Conservation (phyloP, 164 flowering plant species). For the Piper betle region DNA sequence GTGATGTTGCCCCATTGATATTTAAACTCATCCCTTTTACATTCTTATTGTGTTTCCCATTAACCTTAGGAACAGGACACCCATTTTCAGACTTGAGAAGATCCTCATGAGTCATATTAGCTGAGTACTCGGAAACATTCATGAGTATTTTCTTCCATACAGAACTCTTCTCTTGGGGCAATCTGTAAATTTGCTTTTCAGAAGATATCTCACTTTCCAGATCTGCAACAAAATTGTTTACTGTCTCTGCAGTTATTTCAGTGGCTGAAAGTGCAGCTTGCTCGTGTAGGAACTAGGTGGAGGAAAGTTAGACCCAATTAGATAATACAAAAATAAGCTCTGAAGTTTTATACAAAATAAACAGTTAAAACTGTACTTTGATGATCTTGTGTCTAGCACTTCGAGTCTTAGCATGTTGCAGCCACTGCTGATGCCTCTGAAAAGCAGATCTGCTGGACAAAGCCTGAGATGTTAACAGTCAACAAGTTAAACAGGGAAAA, state of each 20-base stretch:
- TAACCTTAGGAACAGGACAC: conserved; percentile 44
- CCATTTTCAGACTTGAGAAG: conserved; percentile 20
- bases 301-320: conserved; percentile 6
- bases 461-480: conserved; percentile 32
- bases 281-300: conserved; percentile 67
- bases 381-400: conserved; percentile 93
- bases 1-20: conserved; percentile 30
- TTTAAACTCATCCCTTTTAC: conserved; percentile 41
- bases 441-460: conserved; percentile 84
- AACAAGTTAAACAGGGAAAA: neutral
- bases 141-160: conserved; percentile 38
- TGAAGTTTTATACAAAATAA: neutral
- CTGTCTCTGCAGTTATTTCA: conserved; percentile 67
- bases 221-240: conserved; percentile 54
- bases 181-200: conserved; percentile 23
- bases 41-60: conserved; percentile 73
- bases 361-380: conserved; percentile 38
- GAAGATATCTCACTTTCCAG: conserved; percentile 35
- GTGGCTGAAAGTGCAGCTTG: conserved; percentile 81
- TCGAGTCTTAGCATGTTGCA: conserved; percentile 88
- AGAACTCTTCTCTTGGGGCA: conserved; percentile 23
- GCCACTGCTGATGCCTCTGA: conserved; percentile 87
- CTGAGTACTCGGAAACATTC: conserved; percentile 30
- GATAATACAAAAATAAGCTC: neutral
- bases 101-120: conserved; percentile 19